These are phyloP conservation scores for Boletus insuetus DNA, from an alignment of 768 basidiomycete genomes.

Conservation along the genomic window DNA sequence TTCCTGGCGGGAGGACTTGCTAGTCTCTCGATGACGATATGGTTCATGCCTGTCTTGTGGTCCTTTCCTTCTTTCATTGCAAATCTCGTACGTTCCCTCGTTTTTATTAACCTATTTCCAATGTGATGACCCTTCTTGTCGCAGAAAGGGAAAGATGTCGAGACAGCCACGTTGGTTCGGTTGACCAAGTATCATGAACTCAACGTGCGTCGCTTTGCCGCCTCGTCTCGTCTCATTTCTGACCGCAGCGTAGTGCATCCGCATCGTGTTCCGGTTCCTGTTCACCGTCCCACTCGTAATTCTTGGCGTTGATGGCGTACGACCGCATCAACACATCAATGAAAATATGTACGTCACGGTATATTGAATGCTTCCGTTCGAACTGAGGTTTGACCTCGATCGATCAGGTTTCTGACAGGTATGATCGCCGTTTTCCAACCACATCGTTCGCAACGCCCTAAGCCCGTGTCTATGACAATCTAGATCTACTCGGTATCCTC, in stretches of 20 bases:
- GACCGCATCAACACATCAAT: constrained; percentile 62
- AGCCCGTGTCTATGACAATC: neutral
- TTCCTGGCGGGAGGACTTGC: constrained; percentile 70
- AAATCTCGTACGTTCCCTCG: constrained; percentile 48
- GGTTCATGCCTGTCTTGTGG: constrained; percentile 73
- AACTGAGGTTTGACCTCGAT: neutral
- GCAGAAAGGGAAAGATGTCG: constrained; percentile 62
- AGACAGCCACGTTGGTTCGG: constrained; percentile 60
- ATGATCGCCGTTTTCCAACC: neutral
- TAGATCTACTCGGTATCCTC: constrained; percentile 60
- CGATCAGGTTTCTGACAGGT: constrained; percentile 29
- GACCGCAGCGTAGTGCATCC: constrained; percentile 49
- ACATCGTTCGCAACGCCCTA: neutral
- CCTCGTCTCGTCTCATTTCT: neutral
- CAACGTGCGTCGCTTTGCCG: constrained; percentile 51
- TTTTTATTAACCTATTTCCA: neutral
- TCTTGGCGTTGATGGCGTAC: constrained; percentile 67
- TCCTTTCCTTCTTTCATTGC: constrained; percentile 64
- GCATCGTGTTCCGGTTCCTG: constrained; percentile 69
- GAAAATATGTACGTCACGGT: constrained; percentile 44
- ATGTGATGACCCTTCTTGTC: neutral
- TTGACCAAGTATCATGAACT: constrained; percentile 80
- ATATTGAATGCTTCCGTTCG: neutral
- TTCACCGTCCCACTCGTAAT: constrained; percentile 65
- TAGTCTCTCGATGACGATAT: constrained; percentile 66